Base-by-base conservation (phyloP, 768 basidiomycete genomes). In the Russula sp. region DNA sequence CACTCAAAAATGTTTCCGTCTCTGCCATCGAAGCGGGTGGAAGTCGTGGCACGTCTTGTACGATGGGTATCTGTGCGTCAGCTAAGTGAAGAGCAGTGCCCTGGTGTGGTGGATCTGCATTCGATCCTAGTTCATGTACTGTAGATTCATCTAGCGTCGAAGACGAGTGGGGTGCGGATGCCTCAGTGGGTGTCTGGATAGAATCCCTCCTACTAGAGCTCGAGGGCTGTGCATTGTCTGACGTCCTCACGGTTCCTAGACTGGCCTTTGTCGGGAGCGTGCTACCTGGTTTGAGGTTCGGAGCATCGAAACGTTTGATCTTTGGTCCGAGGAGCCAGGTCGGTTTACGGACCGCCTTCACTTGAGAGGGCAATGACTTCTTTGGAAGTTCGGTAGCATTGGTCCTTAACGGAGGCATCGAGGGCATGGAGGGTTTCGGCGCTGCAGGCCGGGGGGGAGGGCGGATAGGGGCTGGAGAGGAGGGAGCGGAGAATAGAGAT, bases 1-100 rank as follows among this genome's bases (percentile, higher is more conserved):
- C 58, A 10, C 70, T 68, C 41, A 81, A 67, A 58, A 81, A 78
- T 1, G 69, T 63, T 11, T 77, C 73, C 22, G 72, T 74, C 48
- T 70, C 71, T 0, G 58, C 63, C 39, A 61, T 41, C 18, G 61
- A 16, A 13, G 69, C 65, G 6, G 59, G 58, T 16, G 59, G 59
- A 11, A 62, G 59, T 29, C 39, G 43, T n/a, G 65, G 62, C 39
- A 60, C 16, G 18, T 46, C 51, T 46, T 46, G 43, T 45, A 46
- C n/a, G 7, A 11, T 2, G 2, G 51, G 36, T 39, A 14, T n/a
- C 11, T 50, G 47, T 18, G 18, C 18, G 10, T 57, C 56, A 18
- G 43, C 6, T 13, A 7, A 39, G 14, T 32, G 49, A 9, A 29
- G 22, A 18, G 3, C 55, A 32, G 13, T 34, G 36, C 32, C 42